Percentiles rank a stretch among this genome's conserved stretches.
These are phyloP conservation scores for Vaccinium macrocarpon DNA, from an alignment of 148 eudicot genomes.

Conservation along the genomic window DNA sequence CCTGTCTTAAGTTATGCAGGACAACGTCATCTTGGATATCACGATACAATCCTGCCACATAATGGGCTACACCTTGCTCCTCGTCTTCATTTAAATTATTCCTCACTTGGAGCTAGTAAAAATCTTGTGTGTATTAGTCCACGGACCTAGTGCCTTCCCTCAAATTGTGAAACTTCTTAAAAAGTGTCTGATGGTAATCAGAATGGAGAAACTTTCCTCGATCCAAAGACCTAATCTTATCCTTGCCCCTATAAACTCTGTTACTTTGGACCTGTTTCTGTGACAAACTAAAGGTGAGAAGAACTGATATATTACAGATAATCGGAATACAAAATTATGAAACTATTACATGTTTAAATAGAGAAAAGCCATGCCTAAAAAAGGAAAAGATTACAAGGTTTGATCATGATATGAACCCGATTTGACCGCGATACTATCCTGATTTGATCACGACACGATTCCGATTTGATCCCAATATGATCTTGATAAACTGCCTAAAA, in stretches of 20 bases:
- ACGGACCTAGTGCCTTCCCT: background rate
- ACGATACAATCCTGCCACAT: background rate
- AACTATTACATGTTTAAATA: too few relatives aligned
- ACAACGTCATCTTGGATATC: background rate
- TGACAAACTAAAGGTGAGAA: too few relatives aligned
- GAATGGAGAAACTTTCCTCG: background rate
- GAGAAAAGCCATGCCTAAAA: too few relatives aligned
- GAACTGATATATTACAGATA: too few relatives aligned
- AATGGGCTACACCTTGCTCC: background rate
- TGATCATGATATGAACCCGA: too few relatives aligned
- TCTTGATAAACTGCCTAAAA: too few relatives aligned
- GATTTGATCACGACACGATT: too few relatives aligned
- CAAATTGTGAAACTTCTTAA: background rate
- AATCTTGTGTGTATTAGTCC: background rate
- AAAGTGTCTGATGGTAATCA: background rate
- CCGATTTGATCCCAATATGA: too few relatives aligned
- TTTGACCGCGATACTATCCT: too few relatives aligned
- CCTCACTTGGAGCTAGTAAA: background rate
- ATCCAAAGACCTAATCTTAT: background rate
- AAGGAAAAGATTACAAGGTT: too few relatives aligned
- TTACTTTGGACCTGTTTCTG: background rate
- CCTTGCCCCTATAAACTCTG: background rate
- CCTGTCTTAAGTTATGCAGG: background rate
- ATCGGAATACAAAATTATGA: too few relatives aligned
- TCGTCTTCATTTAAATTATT: background rate